A percentile compares a stretch with the other conserved stretches of the same genome.
These are phyloP conservation scores for Alloteropsis semialata DNA, from an alignment of 176 grass and related monocot genomes.

Conservation along the genomic window DNA sequence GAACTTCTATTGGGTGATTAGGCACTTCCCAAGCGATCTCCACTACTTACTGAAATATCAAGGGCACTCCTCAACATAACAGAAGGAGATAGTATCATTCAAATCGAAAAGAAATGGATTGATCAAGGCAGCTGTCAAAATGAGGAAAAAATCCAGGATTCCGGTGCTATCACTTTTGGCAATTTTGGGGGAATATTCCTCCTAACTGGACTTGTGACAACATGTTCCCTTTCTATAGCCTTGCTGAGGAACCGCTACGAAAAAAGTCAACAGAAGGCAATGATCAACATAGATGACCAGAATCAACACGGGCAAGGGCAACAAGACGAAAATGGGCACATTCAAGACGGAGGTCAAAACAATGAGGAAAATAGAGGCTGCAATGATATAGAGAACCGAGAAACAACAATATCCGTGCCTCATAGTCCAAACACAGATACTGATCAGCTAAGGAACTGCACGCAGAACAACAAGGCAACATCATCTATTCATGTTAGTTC, in stretches of 20 bases:
- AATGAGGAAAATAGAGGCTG: neutral
- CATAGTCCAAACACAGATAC: neutral
- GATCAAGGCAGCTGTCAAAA: slow-evolving; percentile 21
- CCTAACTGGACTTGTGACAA: neutral
- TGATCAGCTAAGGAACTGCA: neutral
- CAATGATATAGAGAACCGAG: slow-evolving; percentile 5
- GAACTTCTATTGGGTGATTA: neutral
- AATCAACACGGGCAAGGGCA: neutral
- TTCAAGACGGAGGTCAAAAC: neutral
- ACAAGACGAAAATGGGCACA: neutral
- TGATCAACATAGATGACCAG: neutral
- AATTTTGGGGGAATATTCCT: neutral
- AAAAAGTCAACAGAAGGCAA: neutral
- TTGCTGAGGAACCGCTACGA: neutral
- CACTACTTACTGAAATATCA: slow-evolving; percentile 40
- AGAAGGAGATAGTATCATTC: slow-evolving; percentile 37
- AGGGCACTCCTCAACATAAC: slow-evolving; percentile 60
- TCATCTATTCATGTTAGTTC: neutral
- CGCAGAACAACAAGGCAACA: neutral
- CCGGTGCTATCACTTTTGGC: neutral
- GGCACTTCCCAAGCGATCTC: slow-evolving; percentile 42
- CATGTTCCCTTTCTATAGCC: neutral
- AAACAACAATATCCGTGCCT: neutral
- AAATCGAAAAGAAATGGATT: slow-evolving; percentile 48
- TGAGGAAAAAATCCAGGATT: neutral